Evolutionary conservation across 1,284 basidiomycete genomes (phyloP).

Genomic region (Somion occarium): DNA sequence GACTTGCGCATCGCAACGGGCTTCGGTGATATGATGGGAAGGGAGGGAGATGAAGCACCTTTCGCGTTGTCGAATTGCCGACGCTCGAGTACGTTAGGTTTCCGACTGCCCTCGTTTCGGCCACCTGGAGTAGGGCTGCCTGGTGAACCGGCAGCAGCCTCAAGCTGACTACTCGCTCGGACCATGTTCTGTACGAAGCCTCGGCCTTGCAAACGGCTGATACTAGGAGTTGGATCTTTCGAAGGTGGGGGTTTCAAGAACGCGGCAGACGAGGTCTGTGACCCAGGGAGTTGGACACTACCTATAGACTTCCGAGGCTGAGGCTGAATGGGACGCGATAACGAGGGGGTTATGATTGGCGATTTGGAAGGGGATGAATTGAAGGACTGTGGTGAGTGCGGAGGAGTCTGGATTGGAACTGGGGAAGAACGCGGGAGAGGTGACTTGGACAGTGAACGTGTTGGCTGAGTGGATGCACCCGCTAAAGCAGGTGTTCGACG

Average conservation of each 20-base stretch:
- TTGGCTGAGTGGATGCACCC: neutral
- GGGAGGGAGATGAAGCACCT: conserved; percentile 13
- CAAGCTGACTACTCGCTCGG: conserved; percentile 54
- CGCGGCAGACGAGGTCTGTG: conserved; percentile 45
- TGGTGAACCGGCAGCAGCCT: conserved; percentile 22
- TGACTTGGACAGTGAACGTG: neutral
- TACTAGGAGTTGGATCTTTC: conserved; percentile 75
- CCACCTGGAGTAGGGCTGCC: conserved; percentile 7
- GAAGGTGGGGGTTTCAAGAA: conserved; percentile 51
- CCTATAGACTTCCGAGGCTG: conserved; percentile 39
- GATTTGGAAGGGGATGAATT: conserved; percentile 31
- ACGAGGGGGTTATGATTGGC: conserved; percentile 36
- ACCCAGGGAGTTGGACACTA: conserved; percentile 42
- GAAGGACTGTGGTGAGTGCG: conserved; percentile 32
- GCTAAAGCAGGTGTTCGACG: conserved; percentile 1
- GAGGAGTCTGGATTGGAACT: conserved; percentile 16
- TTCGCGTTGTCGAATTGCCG: conserved; percentile 40
- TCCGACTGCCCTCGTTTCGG: conserved; percentile 18
- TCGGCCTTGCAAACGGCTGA: conserved; percentile 75
- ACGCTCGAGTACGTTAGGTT: conserved; percentile 51
- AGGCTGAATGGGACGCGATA: conserved; percentile 55
- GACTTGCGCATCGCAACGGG: conserved; percentile 39
- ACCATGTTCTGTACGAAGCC: conserved; percentile 81
- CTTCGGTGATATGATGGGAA: conserved; percentile 31
- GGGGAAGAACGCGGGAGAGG: neutral